Evolutionary conservation across 2,329 filamentous ascomycete species (phyloP), one percentile per base, ranked within the genome.

Genomic region (Dothistroma septosporum): DNA sequence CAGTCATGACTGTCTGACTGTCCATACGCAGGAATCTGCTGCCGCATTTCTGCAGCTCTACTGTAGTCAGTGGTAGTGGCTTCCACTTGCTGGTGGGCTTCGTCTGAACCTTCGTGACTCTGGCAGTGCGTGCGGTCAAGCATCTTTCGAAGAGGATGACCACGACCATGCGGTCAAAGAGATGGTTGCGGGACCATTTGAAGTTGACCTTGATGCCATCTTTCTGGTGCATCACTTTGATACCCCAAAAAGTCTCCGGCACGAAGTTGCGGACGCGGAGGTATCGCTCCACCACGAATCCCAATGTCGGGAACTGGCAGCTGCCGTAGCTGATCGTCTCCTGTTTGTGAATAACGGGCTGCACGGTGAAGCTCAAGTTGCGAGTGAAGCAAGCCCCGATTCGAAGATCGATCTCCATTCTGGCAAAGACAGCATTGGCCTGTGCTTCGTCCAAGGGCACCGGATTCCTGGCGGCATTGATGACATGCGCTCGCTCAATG

Each of bases 241-340:
- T 96, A 61, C 84, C 84, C 94, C 94, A 99, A 75, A 97, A 99
- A 0, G 85, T 80, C 72, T 99, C 94, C 0, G 93, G 89, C 0
- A 94, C 87, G 74, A 99, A 99, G 68, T 96, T 96, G 64, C 91
- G 87, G 55, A 99, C 94, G 55, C 90, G 87, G 69, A 96, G 91
- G 74, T 97, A 99, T 53, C 93, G 86, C 75, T 99, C 94, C 7
- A 99, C 94, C 1, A 99, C 93, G 67, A 99, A 99, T 0, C 94
- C 94, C 5, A 99, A 81, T 0, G 94, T 97, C 1, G 94, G 94
- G 70, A 99, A 99, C 74, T 99, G 94, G 67, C 94, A 99, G 4
- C 92, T 96, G 19, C 73, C 72, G 54, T 74, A 75, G 63, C 72
- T 75, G 58, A 72, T 64, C 8, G 69, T 55, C 37, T 55, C 66